Percentiles rank a stretch among this genome's conserved stretches.
Evolutionary conservation across 176 grass and related monocot genomes (phyloP).

Genomic region (Aegilops longissima): DNA sequence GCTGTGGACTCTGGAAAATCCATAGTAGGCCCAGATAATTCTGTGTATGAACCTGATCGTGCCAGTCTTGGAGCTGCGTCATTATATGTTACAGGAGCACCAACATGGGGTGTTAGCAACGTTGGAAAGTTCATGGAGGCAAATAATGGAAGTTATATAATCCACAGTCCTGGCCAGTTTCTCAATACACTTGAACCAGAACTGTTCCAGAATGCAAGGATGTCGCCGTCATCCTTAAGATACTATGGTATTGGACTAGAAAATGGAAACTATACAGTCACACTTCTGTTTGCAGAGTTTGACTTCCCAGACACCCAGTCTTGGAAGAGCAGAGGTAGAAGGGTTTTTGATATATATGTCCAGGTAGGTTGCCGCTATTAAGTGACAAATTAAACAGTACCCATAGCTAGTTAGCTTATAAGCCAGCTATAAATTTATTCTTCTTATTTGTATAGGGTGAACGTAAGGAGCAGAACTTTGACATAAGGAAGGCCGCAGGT

Average conservation of each 20-base stretch:
- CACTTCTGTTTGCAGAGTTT: conserved; percentile 74
- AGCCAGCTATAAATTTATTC: too few relatives aligned
- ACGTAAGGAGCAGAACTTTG: conserved; percentile 69
- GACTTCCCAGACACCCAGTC: conserved; percentile 34
- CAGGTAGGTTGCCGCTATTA: conserved; percentile 45
- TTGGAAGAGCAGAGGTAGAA: conserved; percentile 59
- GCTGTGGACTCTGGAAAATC: conserved; percentile 62
- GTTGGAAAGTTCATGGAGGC: conserved; percentile 54
- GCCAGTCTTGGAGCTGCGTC: conserved; percentile 46
- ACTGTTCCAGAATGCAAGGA: conserved; percentile 63
- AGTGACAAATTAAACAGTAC: not conserved
- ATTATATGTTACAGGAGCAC: conserved; percentile 43
- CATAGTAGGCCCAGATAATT: conserved; percentile 47
- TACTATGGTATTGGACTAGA: conserved; percentile 86
- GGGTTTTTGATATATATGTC: conserved; percentile 89
- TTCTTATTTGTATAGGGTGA: conserved; percentile 40
- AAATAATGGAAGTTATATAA: conserved; percentile 39
- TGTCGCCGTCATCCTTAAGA: conserved; percentile 81
- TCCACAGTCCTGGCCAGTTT: conserved; percentile 40
- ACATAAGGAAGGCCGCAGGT: conserved; percentile 80
- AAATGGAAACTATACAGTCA: conserved; percentile 92
- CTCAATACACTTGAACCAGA: conserved; percentile 61
- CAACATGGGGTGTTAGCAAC: conserved; percentile 73
- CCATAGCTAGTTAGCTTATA: too few relatives aligned
- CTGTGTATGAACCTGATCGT: conserved; percentile 50